Evolutionary conservation across 495 filamentous ascomycete genomes (phyloP).

Genomic region (Podospora fimiseda): DNA sequence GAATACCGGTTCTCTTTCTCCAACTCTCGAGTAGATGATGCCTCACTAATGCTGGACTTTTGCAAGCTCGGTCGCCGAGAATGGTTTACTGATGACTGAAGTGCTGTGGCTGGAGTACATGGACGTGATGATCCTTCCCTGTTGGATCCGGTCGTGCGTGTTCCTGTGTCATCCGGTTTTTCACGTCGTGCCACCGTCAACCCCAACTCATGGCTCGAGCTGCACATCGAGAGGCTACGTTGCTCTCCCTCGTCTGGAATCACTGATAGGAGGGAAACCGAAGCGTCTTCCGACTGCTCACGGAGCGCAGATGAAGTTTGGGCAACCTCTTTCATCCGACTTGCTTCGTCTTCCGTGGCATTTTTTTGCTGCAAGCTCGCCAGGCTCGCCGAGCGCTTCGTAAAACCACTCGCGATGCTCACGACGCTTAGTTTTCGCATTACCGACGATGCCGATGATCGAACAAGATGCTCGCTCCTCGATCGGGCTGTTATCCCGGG

Average conservation of each 20-base stretch:
- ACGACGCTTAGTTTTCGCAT: conserved; percentile 79
- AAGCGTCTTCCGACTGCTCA: conserved; percentile 6
- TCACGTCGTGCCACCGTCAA: not conserved
- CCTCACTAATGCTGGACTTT: conserved; percentile 10
- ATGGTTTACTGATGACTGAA: conserved; percentile 13
- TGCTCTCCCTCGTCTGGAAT: conserved; percentile 36
- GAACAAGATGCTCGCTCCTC: conserved; percentile 58
- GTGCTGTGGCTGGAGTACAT: not conserved
- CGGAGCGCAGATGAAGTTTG: not conserved
- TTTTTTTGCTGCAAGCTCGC: conserved; percentile 21
- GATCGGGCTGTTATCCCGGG: conserved; percentile 70
- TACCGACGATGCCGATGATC: conserved; percentile 65
- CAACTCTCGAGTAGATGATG: conserved; percentile 20
- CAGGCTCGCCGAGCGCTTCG: conserved; percentile 47
- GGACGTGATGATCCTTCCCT: conserved; percentile 1
- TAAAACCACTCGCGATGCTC: conserved; percentile 58
- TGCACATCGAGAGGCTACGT: conserved; percentile 6
- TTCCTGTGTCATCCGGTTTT: not conserved
- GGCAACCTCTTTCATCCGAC: not conserved
- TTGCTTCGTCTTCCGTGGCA: conserved; percentile 10
- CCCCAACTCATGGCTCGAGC: not conserved
- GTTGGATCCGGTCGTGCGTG: not conserved
- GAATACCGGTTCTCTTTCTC: conserved; percentile 23
- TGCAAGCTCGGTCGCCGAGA: conserved; percentile 13
- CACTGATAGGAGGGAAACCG: conserved; percentile 23